phyloP scores from a whole-genome alignment of 768 basidiomycete species.

The Calocybe indica region DNA sequence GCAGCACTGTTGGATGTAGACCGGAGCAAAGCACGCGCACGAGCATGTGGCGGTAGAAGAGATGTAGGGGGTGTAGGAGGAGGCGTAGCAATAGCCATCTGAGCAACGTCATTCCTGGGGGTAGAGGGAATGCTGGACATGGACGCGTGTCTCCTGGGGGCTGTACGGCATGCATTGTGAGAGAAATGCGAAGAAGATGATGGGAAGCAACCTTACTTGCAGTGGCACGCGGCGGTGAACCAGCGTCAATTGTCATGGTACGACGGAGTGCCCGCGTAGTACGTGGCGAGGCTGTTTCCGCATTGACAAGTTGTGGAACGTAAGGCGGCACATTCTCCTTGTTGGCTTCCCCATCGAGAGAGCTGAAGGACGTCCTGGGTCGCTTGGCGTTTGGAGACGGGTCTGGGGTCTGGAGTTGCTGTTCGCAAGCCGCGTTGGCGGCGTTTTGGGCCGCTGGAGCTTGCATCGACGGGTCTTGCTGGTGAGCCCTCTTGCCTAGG shows the following conservation, averaged over 20 bases:
- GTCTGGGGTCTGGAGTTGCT: conserved; percentile 53
- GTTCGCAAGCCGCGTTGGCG: conserved; percentile 25
- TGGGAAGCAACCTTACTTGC: conserved; percentile 30
- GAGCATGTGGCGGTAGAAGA: conserved; percentile 46
- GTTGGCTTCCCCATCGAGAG: conserved; percentile 53
- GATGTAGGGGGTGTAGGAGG: conserved; percentile 51
- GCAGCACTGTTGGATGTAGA: conserved; percentile 55
- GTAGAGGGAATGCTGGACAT: conserved; percentile 31
- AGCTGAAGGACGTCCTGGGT: conserved; percentile 37
- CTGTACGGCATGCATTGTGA: conserved; percentile 20
- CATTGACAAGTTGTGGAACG: conserved; percentile 28
- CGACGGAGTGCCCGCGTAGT: conserved; percentile 33
- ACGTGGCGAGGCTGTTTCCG: conserved; percentile 29
- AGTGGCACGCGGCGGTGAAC: conserved; percentile 37
- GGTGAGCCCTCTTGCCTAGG: conserved; percentile 46
- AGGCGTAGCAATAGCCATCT: conserved; percentile 49
- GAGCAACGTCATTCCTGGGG: conserved; percentile 35
- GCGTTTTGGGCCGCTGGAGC: conserved; percentile 15
- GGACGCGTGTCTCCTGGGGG: conserved; percentile 36
- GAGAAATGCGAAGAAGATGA: conserved; percentile 6
- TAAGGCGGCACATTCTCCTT: conserved; percentile 79
- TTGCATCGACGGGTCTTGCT: conserved; percentile 16
- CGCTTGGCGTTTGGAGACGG: conserved; percentile 64
- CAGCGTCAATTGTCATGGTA: conserved; percentile 25
- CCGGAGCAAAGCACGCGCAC: conserved; percentile 66